Base-by-base conservation (phyloP, 805 yeast genomes). In the Helenozyma baotianmanensis region DNA sequence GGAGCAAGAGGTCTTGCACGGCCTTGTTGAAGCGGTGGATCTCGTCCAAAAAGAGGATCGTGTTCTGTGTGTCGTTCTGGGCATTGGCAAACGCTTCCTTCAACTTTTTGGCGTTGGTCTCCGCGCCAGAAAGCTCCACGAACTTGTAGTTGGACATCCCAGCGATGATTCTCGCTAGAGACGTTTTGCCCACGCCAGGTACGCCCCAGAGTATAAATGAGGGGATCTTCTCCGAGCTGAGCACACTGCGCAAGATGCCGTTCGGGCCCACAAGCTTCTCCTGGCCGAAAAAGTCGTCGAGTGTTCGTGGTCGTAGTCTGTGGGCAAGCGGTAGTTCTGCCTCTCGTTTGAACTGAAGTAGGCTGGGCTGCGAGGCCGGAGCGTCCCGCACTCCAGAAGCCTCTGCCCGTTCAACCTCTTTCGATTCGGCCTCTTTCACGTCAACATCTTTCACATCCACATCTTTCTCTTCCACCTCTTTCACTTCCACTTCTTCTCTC, bases 171-270 rank as follows among this genome's bases (percentile, higher is more conserved):
- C 72, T 44, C 1, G 70, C 70, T 28, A 66, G 43, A 0, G 70
- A 53, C 1, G 72, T 66, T 36, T 66, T 66, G 0, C 72, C 72
- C 8, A 64, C 67, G 0, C 72, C 72, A 0, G 72, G 72, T 2
- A 51, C 54, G 2, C 72, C 72, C 71, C 71, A 66, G 9, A 66
- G 48, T 3, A 66, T 48, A 31, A 66, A 64, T 0, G 71, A 64
- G 0, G 71, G 68, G 2, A 66, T 54, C 12, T 51, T 53, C 25
- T 53, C 58, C 0, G 68, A 47, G 14, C 48, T 40, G 3, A 63
- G 51, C n/a, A 62, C 49, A 33, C 58, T 62, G 14, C 64, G 53
- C 14, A 64, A 41, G 2, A 60, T 28, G 3, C 72, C 73, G 33
- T 57, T 50, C 6, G 51, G 48, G 1, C 66, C 68, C 10, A 63